A percentile compares a stretch with the other conserved stretches of the same genome.
phyloP scores from a whole-genome alignment of 768 basidiomycete species.

The Panus rudis region DNA sequence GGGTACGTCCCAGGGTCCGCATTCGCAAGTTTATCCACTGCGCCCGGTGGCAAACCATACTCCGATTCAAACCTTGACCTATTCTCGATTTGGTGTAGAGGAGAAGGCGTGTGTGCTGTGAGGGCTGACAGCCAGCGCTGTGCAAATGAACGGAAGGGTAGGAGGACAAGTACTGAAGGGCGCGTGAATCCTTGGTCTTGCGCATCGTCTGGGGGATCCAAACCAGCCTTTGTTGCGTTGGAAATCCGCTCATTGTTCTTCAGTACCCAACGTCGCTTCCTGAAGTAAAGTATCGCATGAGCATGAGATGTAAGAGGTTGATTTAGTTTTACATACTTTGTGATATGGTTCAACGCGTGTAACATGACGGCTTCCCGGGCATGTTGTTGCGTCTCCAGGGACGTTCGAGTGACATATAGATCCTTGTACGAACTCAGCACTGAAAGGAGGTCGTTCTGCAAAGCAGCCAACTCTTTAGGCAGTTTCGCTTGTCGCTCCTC shows the following conservation, averaged over 20 bases:
- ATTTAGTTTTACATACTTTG: conserved; percentile 51
- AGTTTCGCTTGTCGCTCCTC: conserved; percentile 45
- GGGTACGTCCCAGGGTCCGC: conserved; percentile 78
- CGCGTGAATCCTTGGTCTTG: conserved; percentile 98
- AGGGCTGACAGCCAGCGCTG: conserved; percentile 77
- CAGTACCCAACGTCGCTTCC: conserved; percentile 83
- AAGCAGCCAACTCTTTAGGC: conserved; percentile 31
- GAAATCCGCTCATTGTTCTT: conserved; percentile 94
- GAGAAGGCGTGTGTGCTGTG: conserved; percentile 64
- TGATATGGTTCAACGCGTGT: conserved; percentile 84
- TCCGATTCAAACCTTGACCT: conserved; percentile 74
- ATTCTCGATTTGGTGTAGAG: conserved; percentile 82
- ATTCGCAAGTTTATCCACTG: conserved; percentile 70
- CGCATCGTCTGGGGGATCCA: conserved; percentile 60
- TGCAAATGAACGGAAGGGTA: conserved; percentile 90
- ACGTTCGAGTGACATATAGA: conserved; percentile 61
- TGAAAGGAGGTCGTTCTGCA: conserved; percentile 67
- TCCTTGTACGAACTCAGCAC: conserved; percentile 65
- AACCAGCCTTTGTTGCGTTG: conserved; percentile 51
- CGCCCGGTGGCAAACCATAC: conserved; percentile 74
- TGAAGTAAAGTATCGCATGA: conserved; percentile 24
- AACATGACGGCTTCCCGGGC: conserved; percentile 66
- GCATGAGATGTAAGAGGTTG: background rate
- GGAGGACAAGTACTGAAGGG: conserved; percentile 85
- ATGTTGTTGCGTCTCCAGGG: conserved; percentile 55